These are phyloP conservation scores for Aspergillus steynii DNA, from an alignment of 495 filamentous ascomycete species.

Conservation along the genomic window DNA sequence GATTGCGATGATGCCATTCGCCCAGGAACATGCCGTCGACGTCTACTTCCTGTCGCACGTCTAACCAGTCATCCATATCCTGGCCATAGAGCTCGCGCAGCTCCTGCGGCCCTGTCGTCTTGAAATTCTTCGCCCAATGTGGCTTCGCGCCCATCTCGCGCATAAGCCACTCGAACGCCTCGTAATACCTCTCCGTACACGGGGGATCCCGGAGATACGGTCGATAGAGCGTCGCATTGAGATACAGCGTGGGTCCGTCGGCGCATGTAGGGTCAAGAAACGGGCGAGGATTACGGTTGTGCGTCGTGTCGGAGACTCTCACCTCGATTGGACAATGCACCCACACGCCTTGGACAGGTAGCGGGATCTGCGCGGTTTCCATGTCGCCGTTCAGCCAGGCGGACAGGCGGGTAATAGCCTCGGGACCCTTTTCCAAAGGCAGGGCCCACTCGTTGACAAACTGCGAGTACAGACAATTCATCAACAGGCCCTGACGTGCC, in stretches of 20 bases:
- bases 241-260: constrained; percentile 80
- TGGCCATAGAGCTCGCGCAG: constrained; percentile 50
- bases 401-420: constrained; percentile 78
- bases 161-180: constrained; percentile 97
- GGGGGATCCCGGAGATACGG: constrained; percentile 83
- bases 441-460: constrained; percentile 98
- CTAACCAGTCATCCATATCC: constrained; percentile 63
- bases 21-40: constrained; percentile 90
- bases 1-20: constrained; percentile 76
- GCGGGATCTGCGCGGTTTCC: constrained; percentile 67
- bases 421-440: constrained; percentile 83
- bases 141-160: constrained; percentile 83
- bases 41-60: constrained; percentile 72
- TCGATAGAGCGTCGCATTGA: constrained; percentile 94
- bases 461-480: constrained; percentile 96
- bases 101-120: constrained; percentile 49
- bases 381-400: constrained; percentile 77
- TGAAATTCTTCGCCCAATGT: constrained; percentile 98
- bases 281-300: constrained; percentile 57
- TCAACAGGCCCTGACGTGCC: constrained; percentile 74
- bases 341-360: constrained; percentile 72
- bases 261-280: constrained; percentile 72
- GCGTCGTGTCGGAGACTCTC: constrained; percentile 74
- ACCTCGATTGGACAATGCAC: constrained; percentile 95
- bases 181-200: constrained; percentile 76